Evolutionary conservation across 108 stramenopile species (phyloP).

Genomic region (Nannochloropsis salina): DNA sequence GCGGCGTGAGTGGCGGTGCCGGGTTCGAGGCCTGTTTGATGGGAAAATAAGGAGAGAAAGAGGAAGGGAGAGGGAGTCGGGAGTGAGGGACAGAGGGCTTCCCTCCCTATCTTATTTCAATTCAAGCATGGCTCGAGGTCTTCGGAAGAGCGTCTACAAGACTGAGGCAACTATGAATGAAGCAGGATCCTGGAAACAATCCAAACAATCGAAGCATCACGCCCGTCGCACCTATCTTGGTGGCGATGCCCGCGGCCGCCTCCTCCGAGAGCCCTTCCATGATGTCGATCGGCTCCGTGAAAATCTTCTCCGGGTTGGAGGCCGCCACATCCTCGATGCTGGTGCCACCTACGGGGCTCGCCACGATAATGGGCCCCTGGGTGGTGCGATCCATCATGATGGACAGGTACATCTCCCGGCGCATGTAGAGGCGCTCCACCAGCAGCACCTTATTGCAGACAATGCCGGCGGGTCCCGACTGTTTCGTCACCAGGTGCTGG

Average conservation of each 20-base stretch:
- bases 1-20: conserved; percentile 43
- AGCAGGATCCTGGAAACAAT: too few species aligned
- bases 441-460: conserved; percentile 63
- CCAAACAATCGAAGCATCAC: too few species aligned
- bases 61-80: background rate
- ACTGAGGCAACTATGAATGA: too few species aligned
- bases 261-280: conserved; percentile 63
- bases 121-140: background rate
- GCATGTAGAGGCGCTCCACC: conserved; percentile 71
- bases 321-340: conserved; percentile 76
- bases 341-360: conserved; percentile 69
- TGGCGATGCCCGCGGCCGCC: conserved; percentile 54
- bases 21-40: conserved; percentile 52
- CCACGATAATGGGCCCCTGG: conserved; percentile 69
- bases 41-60: conserved; percentile 27
- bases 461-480: conserved; percentile 70
- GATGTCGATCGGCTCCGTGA: conserved; percentile 70
- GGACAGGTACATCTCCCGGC: conserved; percentile 70
- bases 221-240: conserved; percentile 20
- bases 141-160: too few species aligned
- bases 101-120: conserved; percentile 43
- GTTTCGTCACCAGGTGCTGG: conserved; percentile 71
- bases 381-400: conserved; percentile 69
- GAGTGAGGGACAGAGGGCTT: conserved; percentile 20
- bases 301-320: conserved; percentile 65